phyloP scores from a whole-genome alignment of 2,329 filamentous ascomycete species.

The Apiospora marii region DNA sequence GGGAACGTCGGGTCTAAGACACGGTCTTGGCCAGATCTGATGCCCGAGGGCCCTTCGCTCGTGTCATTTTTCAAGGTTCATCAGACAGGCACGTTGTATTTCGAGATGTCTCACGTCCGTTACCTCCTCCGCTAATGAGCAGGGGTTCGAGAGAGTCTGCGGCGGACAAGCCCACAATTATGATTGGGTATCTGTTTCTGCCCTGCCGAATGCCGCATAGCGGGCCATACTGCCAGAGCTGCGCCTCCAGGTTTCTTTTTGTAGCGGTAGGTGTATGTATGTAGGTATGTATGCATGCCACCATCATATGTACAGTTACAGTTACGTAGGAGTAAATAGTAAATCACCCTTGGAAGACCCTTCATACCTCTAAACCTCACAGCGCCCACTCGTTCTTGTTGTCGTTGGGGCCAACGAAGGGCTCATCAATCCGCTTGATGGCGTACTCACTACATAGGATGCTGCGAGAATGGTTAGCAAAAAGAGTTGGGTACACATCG shows the following conservation, averaged over 20 bases:
- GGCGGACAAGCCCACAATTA: slow-evolving; percentile 6
- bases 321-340: neutral
- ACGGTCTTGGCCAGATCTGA: neutral
- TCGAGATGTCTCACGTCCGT: slow-evolving; percentile 17
- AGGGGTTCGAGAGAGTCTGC: slow-evolving; percentile 8
- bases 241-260: neutral
- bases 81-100: slow-evolving; percentile 16
- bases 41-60: neutral
- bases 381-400: slow-evolving; percentile 82
- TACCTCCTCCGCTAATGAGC: slow-evolving; percentile 18
- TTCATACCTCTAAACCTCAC: slow-evolving; percentile 40
- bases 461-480: slow-evolving; percentile 56
- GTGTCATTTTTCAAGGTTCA: slow-evolving; percentile 12
- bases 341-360: neutral
- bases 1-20: slow-evolving; percentile 2
- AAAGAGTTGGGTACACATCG: neutral
- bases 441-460: slow-evolving; percentile 95
- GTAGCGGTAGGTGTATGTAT: neutral
- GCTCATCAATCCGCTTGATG: slow-evolving; percentile 92
- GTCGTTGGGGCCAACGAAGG: slow-evolving; percentile 80
- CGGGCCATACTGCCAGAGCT: neutral
- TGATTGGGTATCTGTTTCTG: slow-evolving; percentile 4
- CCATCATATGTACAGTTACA: neutral
- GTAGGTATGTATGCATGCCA: neutral
- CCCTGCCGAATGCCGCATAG: neutral